Evolutionary conservation across 73 alveolate genomes (phyloP).

Genomic region (Paramecium sexaurelia): DNA sequence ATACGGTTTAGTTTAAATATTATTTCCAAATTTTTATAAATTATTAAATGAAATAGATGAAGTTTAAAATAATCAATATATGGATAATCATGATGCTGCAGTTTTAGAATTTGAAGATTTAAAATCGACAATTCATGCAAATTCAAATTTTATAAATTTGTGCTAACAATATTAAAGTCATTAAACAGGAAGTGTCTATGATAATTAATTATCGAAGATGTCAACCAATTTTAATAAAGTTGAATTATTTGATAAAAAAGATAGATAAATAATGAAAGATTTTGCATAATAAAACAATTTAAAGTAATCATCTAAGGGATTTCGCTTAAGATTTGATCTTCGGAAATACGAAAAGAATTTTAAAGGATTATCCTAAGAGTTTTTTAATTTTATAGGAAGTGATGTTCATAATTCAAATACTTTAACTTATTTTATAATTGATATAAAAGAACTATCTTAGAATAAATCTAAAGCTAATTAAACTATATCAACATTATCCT

Average conservation of each 20-base stretch:
- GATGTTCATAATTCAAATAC: neutral
- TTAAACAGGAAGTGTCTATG: neutral
- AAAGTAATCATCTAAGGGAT: neutral
- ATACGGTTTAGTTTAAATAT: neutral
- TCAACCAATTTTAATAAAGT: neutral
- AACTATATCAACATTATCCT: neutral
- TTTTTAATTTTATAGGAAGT: neutral
- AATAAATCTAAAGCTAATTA: neutral
- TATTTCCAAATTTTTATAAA: slow-evolving; percentile 14
- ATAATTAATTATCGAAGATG: neutral
- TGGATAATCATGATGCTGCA: neutral
- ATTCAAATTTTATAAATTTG: neutral
- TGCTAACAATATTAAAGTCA: slow-evolving; percentile 6
- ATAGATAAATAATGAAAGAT: neutral
- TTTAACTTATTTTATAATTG: neutral
- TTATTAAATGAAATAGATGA: neutral
- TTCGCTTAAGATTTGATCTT: neutral
- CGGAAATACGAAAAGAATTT: neutral
- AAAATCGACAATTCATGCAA: neutral
- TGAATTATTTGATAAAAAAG: neutral
- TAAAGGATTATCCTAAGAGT: neutral
- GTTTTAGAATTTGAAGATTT: neutral
- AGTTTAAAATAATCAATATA: neutral
- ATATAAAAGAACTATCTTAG: neutral
- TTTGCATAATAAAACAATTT: neutral